Conservation (phyloP, 2,329 filamentous ascomycete genomes). For the Dendrostoma leiphaemia region DNA sequence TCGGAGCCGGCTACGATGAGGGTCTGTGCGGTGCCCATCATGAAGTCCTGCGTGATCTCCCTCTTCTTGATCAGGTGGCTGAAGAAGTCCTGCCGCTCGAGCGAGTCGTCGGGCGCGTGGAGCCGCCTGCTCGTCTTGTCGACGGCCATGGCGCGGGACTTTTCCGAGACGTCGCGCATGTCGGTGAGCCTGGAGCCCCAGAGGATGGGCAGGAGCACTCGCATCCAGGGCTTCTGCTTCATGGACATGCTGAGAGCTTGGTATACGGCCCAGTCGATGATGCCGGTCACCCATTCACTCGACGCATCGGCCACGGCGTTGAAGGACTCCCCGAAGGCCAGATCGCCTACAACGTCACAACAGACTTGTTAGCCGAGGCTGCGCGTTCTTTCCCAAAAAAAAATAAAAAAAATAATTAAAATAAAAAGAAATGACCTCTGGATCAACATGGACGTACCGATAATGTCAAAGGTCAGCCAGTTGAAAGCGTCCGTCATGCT, state of each 20-base stretch:
- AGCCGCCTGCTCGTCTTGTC: slow-evolving; percentile 10
- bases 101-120: neutral
- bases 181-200: neutral
- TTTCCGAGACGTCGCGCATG: neutral
- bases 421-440: neutral
- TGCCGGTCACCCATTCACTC: slow-evolving; percentile 9
- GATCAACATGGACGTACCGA: slow-evolving; percentile 21
- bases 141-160: neutral
- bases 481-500: slow-evolving; percentile 23
- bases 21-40: slow-evolving; percentile 4
- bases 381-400: neutral
- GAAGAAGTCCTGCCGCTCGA: slow-evolving; percentile 9
- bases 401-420: neutral
- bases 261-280: slow-evolving; percentile 5
- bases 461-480: slow-evolving; percentile 30
- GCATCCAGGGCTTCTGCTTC: neutral
- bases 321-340: slow-evolving; percentile 19
- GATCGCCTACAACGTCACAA: slow-evolving; percentile 24
- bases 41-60: neutral
- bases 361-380: neutral
- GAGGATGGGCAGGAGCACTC: neutral
- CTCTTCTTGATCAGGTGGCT: slow-evolving; percentile 13
- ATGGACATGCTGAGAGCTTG: neutral
- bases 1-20: slow-evolving; percentile 19
- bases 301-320: slow-evolving; percentile 19